A percentile compares a stretch with the other conserved stretches of the same genome.
These are phyloP conservation scores for Nemania abortiva DNA, from an alignment of 2,329 filamentous ascomycete genomes.

Conservation along the genomic window DNA sequence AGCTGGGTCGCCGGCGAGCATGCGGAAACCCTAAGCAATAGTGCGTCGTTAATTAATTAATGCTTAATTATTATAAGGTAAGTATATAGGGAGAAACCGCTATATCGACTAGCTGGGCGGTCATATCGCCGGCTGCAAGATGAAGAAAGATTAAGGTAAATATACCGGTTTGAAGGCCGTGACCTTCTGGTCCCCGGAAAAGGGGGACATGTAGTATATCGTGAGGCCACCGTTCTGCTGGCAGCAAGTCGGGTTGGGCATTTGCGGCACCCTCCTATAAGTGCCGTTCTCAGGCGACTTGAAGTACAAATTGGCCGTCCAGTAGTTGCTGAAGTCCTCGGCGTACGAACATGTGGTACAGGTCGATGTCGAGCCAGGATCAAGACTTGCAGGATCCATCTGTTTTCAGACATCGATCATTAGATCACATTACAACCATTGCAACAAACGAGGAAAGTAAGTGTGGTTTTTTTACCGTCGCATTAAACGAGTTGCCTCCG, in stretches of 20 bases:
- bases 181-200: slow-evolving; percentile 49
- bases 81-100: neutral
- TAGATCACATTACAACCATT: slow-evolving; percentile 19
- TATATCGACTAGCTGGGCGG: neutral
- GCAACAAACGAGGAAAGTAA: slow-evolving; percentile 3
- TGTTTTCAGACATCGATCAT: slow-evolving; percentile 26
- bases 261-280: slow-evolving; percentile 53
- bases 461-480: slow-evolving; percentile 37
- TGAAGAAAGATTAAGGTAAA: no score
- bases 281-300: slow-evolving; percentile 50
- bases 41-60: no score
- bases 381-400: slow-evolving; percentile 42
- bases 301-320: slow-evolving; percentile 53
- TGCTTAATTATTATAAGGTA: slow-evolving; percentile 20
- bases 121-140: no score
- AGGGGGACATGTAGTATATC: slow-evolving; percentile 56
- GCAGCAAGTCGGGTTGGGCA: slow-evolving; percentile 47
- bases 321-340: slow-evolving; percentile 54
- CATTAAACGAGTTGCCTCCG: slow-evolving; percentile 45
- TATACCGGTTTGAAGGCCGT: slow-evolving; percentile 57
- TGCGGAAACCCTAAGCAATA: slow-evolving; percentile 55
- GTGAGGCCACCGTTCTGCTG: slow-evolving; percentile 55
- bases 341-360: slow-evolving; percentile 55
- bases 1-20: slow-evolving; percentile 56
- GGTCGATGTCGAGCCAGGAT: slow-evolving; percentile 44